A percentile compares a stretch with the other conserved stretches of the same genome.
phyloP scores from a whole-genome alignment of 2,329 filamentous ascomycete species.

The Stachybotrys elegans region DNA sequence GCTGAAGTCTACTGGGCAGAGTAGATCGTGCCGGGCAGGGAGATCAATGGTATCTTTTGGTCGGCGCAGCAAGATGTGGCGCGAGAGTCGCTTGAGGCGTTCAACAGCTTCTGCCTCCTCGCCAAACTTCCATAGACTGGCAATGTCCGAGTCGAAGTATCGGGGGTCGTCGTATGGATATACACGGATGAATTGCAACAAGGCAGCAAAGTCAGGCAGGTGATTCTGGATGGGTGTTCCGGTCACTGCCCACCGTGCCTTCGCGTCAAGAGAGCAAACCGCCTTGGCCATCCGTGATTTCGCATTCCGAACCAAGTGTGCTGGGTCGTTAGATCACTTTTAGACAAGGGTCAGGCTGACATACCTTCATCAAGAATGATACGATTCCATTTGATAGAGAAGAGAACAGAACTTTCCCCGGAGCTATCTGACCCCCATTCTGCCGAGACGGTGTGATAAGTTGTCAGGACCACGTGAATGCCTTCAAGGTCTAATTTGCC shows the following conservation, averaged over 20 bases:
- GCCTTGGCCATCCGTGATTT: slow-evolving; percentile 28
- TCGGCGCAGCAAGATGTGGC: slow-evolving; percentile 33
- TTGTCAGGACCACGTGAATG: slow-evolving; percentile 30
- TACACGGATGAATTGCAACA: slow-evolving; percentile 35
- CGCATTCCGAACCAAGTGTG: slow-evolving; percentile 34
- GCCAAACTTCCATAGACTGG: slow-evolving; percentile 31
- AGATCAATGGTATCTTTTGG: slow-evolving; percentile 32
- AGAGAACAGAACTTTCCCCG: slow-evolving; percentile 16
- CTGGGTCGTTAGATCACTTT: slow-evolving; percentile 16
- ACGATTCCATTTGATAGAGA: slow-evolving; percentile 28
- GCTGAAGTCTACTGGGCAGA: slow-evolving; percentile 28
- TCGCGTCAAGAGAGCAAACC: slow-evolving; percentile 27
- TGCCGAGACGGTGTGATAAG: slow-evolving; percentile 32
- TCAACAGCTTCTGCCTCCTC: slow-evolving; percentile 29
- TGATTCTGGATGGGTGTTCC: slow-evolving; percentile 44
- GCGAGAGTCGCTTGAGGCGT: slow-evolving; percentile 32
- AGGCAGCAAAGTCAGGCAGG: slow-evolving; percentile 31
- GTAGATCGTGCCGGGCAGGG: slow-evolving; percentile 27
- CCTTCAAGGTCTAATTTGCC: slow-evolving; percentile 7
- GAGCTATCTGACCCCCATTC: slow-evolving; percentile 23
- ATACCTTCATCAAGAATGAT: slow-evolving; percentile 10
- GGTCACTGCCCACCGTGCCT: slow-evolving; percentile 38
- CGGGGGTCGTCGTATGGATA: slow-evolving; percentile 33
- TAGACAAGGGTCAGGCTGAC: too few species aligned
- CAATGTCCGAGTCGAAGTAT: slow-evolving; percentile 33